Evolutionary conservation across 1,284 basidiomycete species (phyloP), one percentile per base, ranked within the genome.

Genomic region (Apiotrichum veenhuisii): DNA sequence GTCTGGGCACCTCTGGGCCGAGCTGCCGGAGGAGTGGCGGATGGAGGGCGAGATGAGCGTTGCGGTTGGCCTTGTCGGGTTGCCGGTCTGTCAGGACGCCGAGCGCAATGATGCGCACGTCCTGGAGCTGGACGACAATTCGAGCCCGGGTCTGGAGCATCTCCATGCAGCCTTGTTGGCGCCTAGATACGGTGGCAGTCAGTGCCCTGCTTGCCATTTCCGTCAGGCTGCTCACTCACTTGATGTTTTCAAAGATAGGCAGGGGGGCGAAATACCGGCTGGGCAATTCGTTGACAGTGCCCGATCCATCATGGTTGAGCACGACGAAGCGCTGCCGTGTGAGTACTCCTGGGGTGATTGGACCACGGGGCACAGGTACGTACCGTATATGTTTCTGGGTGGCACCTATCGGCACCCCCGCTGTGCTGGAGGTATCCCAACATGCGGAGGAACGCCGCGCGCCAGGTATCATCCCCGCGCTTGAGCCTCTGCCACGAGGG

Each of bases 341-440:
- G 36, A 44, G 42, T 23, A n/a, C n/a, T n/a, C n/a, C n/a, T n/a
- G n/a, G n/a, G n/a, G n/a, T n/a, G n/a, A n/a, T n/a, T n/a, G n/a
- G n/a, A n/a, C n/a, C n/a, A n/a, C n/a, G n/a, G n/a, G n/a, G n/a
- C n/a, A n/a, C n/a, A 5, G 5, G 11, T 1, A 64, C 68, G 53
- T 42, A 72, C 70, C 9, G 73, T 75, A 72, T 71, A 75, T 1
- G 67, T 62, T 54, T 76, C 74, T 38, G 73, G 69, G 49, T 75
- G 74, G 2, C 70, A 67, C 45, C n/a, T n/a, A n/a, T n/a, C n/a
- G n/a, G n/a, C n/a, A n/a, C n/a, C n/a, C n/a, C n/a, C n/a, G n/a
- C n/a, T 30, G 30, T 30, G 73, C 23, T 72, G 71, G 22, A 76
- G 44, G 3, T 67, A 54, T 1, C 67, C 62, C 0, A 76, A 58